Conservation (phyloP, 805 yeast genomes). For the Wickerhamiella cacticola region DNA sequence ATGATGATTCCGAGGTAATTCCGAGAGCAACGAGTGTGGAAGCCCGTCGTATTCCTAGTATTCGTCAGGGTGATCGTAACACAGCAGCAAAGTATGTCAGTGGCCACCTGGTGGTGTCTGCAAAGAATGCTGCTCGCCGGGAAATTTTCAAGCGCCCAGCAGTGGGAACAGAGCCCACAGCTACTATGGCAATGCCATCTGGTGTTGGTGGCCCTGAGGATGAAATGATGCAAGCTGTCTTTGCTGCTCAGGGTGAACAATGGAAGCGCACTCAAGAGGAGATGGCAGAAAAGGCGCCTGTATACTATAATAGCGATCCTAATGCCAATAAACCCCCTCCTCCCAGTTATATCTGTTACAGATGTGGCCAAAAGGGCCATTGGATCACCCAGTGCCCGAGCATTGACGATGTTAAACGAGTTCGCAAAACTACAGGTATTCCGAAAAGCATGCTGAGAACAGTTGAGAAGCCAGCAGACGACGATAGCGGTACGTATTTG, state of each 20-base stretch:
- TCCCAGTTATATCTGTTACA: constrained; percentile 88
- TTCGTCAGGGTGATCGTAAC: constrained; percentile 34
- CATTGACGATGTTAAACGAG: constrained; percentile 76
- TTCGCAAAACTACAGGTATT: constrained; percentile 92
- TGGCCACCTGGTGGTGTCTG: constrained; percentile 31
- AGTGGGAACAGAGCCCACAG: constrained; percentile 13
- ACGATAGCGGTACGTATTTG: constrained; percentile 51
- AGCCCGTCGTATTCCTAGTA: constrained; percentile 68
- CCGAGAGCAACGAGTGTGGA: constrained; percentile 78
- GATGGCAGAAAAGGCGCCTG: constrained; percentile 74
- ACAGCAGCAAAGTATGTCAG: constrained; percentile 50
- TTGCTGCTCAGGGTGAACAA: constrained; percentile 81
- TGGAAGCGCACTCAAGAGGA: constrained; percentile 93
- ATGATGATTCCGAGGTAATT: constrained; percentile 81
- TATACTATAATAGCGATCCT: constrained; percentile 33
- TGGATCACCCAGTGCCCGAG: constrained; percentile 96
- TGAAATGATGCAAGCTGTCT: constrained; percentile 80
- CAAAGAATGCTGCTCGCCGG: constrained; percentile 29
- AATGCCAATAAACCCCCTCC: constrained; percentile 68
- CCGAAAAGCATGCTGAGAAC: constrained; percentile 86
- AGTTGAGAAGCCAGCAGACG: constrained; percentile 67
- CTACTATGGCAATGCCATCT: constrained; percentile 20
- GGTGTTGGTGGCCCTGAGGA: constrained; percentile 52
- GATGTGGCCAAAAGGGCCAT: constrained; percentile 93
- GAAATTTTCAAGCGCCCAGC: constrained; percentile 26